These are phyloP conservation scores for Melaleuca quinquenervia DNA, from an alignment of 345 rosid genomes.

Conservation along the genomic window DNA sequence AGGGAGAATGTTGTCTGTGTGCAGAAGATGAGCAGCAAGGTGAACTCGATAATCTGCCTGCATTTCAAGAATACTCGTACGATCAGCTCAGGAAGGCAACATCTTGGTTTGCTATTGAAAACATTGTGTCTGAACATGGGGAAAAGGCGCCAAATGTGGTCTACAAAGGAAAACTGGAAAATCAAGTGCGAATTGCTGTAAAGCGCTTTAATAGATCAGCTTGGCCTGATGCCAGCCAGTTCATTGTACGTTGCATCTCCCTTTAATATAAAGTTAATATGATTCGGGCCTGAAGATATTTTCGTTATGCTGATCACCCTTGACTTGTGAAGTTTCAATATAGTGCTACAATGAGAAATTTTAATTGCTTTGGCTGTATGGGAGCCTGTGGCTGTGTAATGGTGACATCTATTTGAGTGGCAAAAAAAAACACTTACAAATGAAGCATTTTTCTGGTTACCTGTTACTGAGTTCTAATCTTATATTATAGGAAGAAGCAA, in stretches of 20 bases:
- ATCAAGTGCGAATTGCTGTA: conserved; percentile 27
- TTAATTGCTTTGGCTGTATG: background rate
- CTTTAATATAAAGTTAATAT: background rate
- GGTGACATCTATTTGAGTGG: background rate
- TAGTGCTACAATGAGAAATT: background rate
- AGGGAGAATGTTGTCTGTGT: background rate
- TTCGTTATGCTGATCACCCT: background rate
- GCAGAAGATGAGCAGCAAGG: background rate
- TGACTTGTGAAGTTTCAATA: background rate
- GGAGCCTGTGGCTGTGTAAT: background rate
- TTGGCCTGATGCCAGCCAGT: conserved; percentile 35
- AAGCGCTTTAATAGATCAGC: conserved; percentile 32
- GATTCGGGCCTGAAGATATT: background rate
- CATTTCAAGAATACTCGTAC: conserved; percentile 20
- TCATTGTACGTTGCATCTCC: conserved; percentile 10
- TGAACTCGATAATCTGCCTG: background rate
- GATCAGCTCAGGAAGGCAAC: conserved; percentile 32
- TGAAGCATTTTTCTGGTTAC: background rate
- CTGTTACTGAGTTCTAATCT: background rate
- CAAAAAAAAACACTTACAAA: background rate
- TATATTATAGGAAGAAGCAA: conserved; percentile 29
- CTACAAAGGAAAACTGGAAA: conserved; percentile 30
- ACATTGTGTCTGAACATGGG: conserved; percentile 40
- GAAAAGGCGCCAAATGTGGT: conserved; percentile 38
- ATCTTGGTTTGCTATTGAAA: conserved; percentile 29